Evolutionary conservation across 345 rosid species (phyloP).

Genomic region (Ceriops tagal): DNA sequence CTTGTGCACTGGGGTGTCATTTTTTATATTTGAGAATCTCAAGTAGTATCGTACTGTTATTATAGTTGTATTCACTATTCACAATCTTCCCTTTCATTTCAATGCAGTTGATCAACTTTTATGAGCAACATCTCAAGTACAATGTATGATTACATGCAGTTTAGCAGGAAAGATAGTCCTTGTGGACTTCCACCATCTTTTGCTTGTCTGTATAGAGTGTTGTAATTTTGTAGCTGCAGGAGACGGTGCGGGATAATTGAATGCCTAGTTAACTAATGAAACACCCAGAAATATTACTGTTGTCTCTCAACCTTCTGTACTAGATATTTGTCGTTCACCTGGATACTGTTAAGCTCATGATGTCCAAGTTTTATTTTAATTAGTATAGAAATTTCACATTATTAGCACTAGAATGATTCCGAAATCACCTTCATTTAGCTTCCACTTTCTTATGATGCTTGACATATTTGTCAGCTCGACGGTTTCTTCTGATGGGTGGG

Average conservation of each 20-base stretch:
- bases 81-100: neutral
- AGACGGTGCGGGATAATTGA: slow-evolving; percentile 10
- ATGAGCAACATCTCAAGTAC: slow-evolving; percentile 93
- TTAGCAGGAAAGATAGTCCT: slow-evolving; percentile 3
- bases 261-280: neutral
- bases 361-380: too few species aligned
- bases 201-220: slow-evolving; percentile 19
- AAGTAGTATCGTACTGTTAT: neutral
- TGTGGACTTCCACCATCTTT: neutral
- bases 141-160: slow-evolving; percentile 13
- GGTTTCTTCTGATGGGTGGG: too few species aligned
- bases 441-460: too few species aligned
- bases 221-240: slow-evolving; percentile 25
- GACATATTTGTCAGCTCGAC: too few species aligned
- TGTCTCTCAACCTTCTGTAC: slow-evolving; percentile 5
- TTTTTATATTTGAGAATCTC: neutral
- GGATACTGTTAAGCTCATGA: neutral
- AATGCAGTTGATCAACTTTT: slow-evolving; percentile 75
- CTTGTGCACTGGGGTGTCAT: too few species aligned
- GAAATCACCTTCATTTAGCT: too few species aligned
- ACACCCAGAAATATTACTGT: slow-evolving; percentile 6
- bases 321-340: slow-evolving; percentile 11
- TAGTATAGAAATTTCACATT: too few species aligned
- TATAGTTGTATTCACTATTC: neutral
- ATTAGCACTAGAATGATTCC: too few species aligned